Conservation (phyloP, 148 eudicot species). For the Chenopodium album region DNA sequence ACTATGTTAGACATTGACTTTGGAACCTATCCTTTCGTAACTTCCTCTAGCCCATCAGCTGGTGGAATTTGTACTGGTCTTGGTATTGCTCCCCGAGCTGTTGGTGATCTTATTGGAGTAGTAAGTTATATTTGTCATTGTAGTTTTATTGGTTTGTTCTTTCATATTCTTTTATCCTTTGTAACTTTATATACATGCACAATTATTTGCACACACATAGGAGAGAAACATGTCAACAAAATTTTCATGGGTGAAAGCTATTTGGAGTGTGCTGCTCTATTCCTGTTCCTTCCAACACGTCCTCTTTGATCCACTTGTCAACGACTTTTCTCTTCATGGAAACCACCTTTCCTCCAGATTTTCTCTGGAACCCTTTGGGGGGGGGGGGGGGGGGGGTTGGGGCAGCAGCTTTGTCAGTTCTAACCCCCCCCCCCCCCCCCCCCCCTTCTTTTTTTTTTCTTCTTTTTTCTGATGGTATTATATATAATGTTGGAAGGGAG, state of each 20-base stretch:
- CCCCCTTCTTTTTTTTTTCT: neutral
- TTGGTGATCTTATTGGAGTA: constrained; percentile 95
- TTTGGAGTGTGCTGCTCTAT: neutral
- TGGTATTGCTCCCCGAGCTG: constrained; percentile 86
- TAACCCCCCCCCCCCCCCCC: too few relatives aligned
- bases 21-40: constrained; percentile 96
- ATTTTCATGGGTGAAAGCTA: neutral
- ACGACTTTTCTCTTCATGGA: neutral
- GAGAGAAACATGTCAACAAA: neutral
- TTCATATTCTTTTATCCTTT: neutral
- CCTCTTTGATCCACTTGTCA: neutral
- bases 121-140: constrained; percentile 44
- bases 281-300: neutral
- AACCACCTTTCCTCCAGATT: neutral
- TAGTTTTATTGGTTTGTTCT: constrained; percentile 3
- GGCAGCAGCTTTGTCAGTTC: too few relatives aligned
- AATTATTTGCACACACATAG: neutral
- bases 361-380: too few relatives aligned
- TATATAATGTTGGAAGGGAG: too few relatives aligned
- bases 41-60: constrained; percentile 97
- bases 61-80: constrained; percentile 99
- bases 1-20: constrained; percentile 97
- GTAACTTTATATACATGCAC: neutral
- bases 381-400: too few relatives aligned
- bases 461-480: neutral